Evolutionary conservation across 2,329 filamentous ascomycete species (phyloP).

Genomic region (Domatiomyces globalis): DNA sequence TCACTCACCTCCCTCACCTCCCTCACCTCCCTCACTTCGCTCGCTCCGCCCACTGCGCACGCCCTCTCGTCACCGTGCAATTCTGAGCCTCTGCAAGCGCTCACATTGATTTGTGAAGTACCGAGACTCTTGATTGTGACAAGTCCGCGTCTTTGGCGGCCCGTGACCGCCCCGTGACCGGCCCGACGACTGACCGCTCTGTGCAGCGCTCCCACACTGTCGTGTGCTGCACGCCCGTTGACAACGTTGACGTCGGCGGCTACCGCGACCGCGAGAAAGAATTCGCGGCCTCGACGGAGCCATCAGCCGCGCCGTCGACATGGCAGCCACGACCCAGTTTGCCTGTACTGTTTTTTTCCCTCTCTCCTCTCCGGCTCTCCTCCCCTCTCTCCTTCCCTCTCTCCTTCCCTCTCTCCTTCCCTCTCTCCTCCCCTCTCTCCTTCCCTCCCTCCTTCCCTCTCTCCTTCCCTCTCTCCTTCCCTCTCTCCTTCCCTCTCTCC

Average conservation of each 20-base stretch:
- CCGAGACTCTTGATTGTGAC: slow-evolving; percentile 23
- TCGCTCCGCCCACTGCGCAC: slow-evolving; percentile 14
- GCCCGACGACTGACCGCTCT: slow-evolving; percentile 1
- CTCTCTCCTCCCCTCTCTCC: too few species aligned
- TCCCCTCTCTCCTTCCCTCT: too few species aligned
- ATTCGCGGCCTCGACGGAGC: background rate
- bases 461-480: too few species aligned
- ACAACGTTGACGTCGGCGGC: background rate
- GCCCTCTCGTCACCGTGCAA: slow-evolving; percentile 19
- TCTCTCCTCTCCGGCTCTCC: too few species aligned
- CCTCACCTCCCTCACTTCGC: slow-evolving; percentile 15
- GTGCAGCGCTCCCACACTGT: background rate
- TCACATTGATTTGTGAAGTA: slow-evolving; percentile 41
- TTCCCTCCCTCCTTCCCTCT: too few species aligned
- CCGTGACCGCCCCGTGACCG: slow-evolving; percentile 1
- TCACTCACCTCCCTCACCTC: background rate
- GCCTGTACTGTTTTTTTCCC: slow-evolving; percentile 52
- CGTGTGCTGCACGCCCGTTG: background rate
- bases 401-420: background rate
- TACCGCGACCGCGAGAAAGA: background rate
- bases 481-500: slow-evolving; percentile 16
- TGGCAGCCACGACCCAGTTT: slow-evolving; percentile 88
- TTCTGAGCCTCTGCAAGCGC: slow-evolving; percentile 24
- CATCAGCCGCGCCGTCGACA: slow-evolving; percentile 29
- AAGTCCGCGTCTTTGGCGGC: slow-evolving; percentile 11